These are phyloP conservation scores for Termitomyces heimii DNA, from an alignment of 768 basidiomycete genomes.

Conservation along the genomic window DNA sequence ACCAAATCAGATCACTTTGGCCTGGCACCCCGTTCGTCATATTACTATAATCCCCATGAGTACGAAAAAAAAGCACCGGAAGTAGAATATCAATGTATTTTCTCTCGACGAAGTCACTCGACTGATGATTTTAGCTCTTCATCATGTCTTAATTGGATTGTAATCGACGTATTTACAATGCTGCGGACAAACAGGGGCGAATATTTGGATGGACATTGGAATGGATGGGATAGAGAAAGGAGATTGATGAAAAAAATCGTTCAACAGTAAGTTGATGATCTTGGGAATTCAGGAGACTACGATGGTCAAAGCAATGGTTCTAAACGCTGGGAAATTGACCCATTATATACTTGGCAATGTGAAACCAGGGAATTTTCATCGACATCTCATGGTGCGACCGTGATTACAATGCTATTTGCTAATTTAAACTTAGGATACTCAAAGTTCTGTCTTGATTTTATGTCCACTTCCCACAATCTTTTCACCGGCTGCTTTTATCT, in stretches of 20 bases:
- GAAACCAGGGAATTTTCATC: too few relatives aligned
- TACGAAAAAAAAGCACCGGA: conserved; percentile 37
- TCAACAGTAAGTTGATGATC: too few relatives aligned
- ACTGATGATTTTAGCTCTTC: conserved; percentile 23
- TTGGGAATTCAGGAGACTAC: too few relatives aligned
- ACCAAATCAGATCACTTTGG: conserved; percentile 42
- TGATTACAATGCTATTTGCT: background rate
- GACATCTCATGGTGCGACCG: background rate
- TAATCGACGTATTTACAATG: conserved; percentile 34
- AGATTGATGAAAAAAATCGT: too few relatives aligned
- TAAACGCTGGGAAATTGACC: too few relatives aligned
- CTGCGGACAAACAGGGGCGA: conserved; percentile 24
- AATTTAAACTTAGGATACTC: background rate
- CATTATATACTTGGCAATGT: too few relatives aligned
- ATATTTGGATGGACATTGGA: conserved; percentile 35
- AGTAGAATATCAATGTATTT: conserved; percentile 40
- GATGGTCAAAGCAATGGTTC: too few relatives aligned
- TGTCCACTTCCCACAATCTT: conserved; percentile 30
- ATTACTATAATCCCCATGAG: conserved; percentile 43
- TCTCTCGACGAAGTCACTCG: background rate
- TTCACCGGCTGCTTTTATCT: conserved; percentile 29
- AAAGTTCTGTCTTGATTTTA: conserved; percentile 35
- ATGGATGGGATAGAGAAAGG: conserved; percentile 31
- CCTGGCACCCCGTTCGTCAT: conserved; percentile 45
- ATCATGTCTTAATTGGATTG: conserved; percentile 39